A percentile compares a stretch with the other conserved stretches of the same genome.
These are phyloP conservation scores for Phlyctochytrium bullatum DNA, from an alignment of 192 early-diverging fungal genomes.

Conservation along the genomic window DNA sequence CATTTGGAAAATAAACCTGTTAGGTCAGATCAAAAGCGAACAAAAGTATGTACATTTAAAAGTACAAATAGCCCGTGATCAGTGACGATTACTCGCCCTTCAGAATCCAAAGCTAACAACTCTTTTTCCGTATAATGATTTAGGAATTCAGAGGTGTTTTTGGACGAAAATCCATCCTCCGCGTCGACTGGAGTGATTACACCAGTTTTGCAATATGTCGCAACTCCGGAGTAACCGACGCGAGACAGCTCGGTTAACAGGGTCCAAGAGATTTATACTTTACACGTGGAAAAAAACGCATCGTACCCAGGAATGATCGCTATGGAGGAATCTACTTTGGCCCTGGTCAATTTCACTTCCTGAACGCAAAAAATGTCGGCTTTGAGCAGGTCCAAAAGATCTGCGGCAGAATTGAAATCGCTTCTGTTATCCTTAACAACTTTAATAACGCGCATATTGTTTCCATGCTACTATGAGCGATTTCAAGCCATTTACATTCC, in stretches of 20 bases:
- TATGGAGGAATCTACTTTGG: slow-evolving; percentile 50
- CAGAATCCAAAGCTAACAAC: slow-evolving; percentile 56
- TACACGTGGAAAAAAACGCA: slow-evolving; percentile 69
- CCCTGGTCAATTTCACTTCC: slow-evolving; percentile 68
- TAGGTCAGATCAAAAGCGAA: not conserved
- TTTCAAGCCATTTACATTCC: slow-evolving; percentile 15
- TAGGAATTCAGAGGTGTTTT: not conserved
- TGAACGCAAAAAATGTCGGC: slow-evolving; percentile 72
- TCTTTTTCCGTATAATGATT: slow-evolving; percentile 24
- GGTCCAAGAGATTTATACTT: slow-evolving; percentile 25
- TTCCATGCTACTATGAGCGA: slow-evolving; percentile 19
- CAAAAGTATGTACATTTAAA: slow-evolving; percentile 48
- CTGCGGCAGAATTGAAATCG: not conserved
- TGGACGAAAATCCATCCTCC: slow-evolving; percentile 62
- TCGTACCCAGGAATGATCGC: slow-evolving; percentile 68
- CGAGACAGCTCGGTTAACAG: not conserved
- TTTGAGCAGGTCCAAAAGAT: slow-evolving; percentile 42
- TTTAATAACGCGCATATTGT: slow-evolving; percentile 7
- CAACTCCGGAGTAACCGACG: slow-evolving; percentile 70
- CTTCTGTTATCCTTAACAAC: not conserved
- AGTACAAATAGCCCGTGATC: slow-evolving; percentile 76
- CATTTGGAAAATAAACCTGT: slow-evolving; percentile 28
- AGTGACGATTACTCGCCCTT: slow-evolving; percentile 69
- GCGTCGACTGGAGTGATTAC: slow-evolving; percentile 50
- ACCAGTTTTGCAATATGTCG: slow-evolving; percentile 55